Percentiles rank a stretch among this genome's conserved stretches.
Evolutionary conservation across 148 eudicot genomes (phyloP).

Genomic region (Fagopyrum tataricum): DNA sequence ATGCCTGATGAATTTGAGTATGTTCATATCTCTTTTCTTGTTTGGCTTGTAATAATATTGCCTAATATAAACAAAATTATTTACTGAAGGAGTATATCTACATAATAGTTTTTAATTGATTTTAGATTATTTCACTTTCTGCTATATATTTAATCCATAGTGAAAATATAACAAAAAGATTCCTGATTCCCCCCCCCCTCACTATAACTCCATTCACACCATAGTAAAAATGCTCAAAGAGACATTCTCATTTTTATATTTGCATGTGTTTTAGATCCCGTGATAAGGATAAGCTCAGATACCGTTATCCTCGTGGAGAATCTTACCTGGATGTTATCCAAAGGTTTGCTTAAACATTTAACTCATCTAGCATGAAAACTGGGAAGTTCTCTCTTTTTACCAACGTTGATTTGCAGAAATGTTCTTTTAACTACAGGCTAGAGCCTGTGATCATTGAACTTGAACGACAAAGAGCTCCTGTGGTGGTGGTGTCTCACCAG

Average conservation of each 20-base stretch:
- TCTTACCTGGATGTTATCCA: constrained; percentile 98
- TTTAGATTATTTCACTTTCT: background rate
- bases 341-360: constrained; percentile 39
- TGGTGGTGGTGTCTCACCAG: constrained; percentile 97
- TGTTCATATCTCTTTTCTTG: constrained; percentile 20
- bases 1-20: constrained; percentile 97
- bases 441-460: constrained; percentile 98
- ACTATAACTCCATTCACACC: constrained; percentile 1
- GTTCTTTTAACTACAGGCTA: constrained; percentile 42
- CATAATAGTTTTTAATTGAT: background rate
- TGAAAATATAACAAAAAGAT: background rate
- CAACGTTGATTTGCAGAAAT: background rate
- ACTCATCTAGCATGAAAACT: background rate
- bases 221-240: background rate
- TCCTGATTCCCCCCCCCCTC: background rate
- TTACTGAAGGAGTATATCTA: background rate
- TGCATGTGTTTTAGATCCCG: constrained; percentile 49
- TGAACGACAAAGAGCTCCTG: constrained; percentile 98
- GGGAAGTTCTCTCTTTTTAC: background rate
- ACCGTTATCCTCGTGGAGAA: constrained; percentile 99
- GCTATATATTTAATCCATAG: background rate
- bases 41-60: background rate
- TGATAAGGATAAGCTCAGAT: constrained; percentile 86
- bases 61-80: background rate
- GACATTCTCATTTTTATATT: background rate